These are phyloP conservation scores for Petunia axillaris DNA, from an alignment of 257 asterid species.

Conservation along the genomic window DNA sequence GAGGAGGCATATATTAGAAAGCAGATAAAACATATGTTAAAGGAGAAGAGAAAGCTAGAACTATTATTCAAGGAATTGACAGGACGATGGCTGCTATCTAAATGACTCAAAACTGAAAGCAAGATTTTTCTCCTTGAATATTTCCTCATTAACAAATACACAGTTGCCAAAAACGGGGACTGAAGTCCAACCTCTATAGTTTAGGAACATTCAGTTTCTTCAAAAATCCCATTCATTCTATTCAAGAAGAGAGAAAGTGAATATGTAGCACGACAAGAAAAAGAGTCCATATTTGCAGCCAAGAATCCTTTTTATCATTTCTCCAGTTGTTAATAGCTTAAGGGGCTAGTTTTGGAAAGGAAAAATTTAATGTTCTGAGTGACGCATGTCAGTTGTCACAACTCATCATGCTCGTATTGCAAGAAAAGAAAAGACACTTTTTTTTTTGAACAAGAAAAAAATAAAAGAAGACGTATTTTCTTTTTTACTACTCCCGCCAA, in stretches of 20 bases:
- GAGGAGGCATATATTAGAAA: conserved; percentile 27
- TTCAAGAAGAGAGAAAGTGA: background rate
- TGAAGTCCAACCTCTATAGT: background rate
- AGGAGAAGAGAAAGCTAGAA: background rate
- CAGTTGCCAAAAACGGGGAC: background rate
- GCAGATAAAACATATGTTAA: background rate
- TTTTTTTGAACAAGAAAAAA: too few species aligned
- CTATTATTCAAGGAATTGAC: too few species aligned
- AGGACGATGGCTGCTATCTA: too few species aligned
- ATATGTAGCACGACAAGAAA: conserved; percentile 1
- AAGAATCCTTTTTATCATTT: background rate
- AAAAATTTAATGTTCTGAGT: background rate
- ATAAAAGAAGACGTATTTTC: background rate
- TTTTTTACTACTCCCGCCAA: conserved; percentile 16
- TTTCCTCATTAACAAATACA: conserved; percentile 16
- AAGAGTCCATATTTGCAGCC: conserved; percentile 10
- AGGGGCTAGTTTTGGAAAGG: too few species aligned
- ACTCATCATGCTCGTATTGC: background rate
- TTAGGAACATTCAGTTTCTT: background rate
- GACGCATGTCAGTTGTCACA: conserved; percentile 21
- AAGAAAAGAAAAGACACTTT: background rate
- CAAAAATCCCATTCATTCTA: background rate
- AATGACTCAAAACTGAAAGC: too few species aligned
- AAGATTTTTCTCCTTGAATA: background rate
- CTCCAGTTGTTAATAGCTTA: background rate